Base-by-base conservation (phyloP, 306 rosid genomes). In the Citrullus colocynthis region DNA sequence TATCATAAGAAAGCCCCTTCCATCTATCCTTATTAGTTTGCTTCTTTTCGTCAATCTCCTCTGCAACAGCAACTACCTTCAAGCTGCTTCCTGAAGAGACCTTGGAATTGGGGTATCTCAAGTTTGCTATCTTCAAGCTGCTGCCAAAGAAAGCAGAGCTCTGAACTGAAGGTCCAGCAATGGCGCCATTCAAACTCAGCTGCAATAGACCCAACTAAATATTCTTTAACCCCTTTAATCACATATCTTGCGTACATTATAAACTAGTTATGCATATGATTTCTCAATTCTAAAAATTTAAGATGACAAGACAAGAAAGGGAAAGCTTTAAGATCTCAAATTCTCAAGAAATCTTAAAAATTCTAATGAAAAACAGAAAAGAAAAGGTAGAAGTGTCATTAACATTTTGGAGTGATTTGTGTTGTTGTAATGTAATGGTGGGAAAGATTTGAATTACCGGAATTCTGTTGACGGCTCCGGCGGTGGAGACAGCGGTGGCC, bases 401-500 rank as follows among this genome's bases (percentile, higher is more conserved):
- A 34, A 64, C 13, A 18, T 17, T 32, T 10, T 20, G 56, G 75
- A 12, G 34, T 69, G 55, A 3, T 16, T 16, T 52, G 9, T 6
- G 57, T 48, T 48, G 48, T 39, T 67, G 32, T 11, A 16, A 6
- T 42, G 52, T 6, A 11, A 67, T 62, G 77, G 80, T 28, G 30
- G 72, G 71, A 48, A 80, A 77, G 78, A 48, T 67, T 20, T 67
- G 1, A 84, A 87, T 21, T 83, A 90, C 94, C 80, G 85, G 90
- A 69, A 88, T 82, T 76, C 84, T 70, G 75, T 82, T 88, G 85
- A 83, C 82, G 32, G 88, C 81, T 85, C 85, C 87, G 63, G 87
- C 49, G 78, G 90, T 81, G 72, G 88, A 88, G 84, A 90, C 74
- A 44, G 93, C 86, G 52, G 91, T 79, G 78, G 91, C 91, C 94